Evolutionary conservation across 805 yeast species (phyloP), one percentile per base, ranked within the genome.

Genomic region (Starmera amethionina): DNA sequence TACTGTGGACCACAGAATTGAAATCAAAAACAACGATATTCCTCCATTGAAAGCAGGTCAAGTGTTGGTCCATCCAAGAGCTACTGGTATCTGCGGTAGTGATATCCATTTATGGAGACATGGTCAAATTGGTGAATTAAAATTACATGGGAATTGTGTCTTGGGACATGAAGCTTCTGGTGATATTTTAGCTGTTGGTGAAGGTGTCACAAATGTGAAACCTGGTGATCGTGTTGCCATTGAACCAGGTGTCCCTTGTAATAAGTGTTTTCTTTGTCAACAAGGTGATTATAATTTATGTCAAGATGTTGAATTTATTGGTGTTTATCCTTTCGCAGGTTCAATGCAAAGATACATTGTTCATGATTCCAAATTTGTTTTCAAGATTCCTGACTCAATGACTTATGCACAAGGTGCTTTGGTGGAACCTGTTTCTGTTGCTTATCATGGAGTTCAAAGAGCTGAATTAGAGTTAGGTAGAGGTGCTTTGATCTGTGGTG

Each of bases 81-180:
- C 78, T 39, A 78, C 84, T 8, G 88, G 88, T 25, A 80, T 81
- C 48, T 82, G 88, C 59, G 88, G 88, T 14, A 73, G 83, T 18
- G 89, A 82, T 57, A 67, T 79, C 44, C 87, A 81, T 55, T 79
- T 77, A 61, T 77, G 75, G 63, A 68, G 75, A 41, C 77, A 75
- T 44, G 88, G 87, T 36, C 70, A 66, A 42, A 79, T 79, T 44
- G 84, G 78, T 27, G 72, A 72, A 39, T 55, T 65, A 42, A 52
- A 50, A 10, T 55, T 68, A 27, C 40, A 53, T 5, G 63, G 60
- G 13, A 56, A 62, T 43, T 55, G 65, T 46, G 58, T 62, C 25
- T 49, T 66, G 37, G 75, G 75, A n/a, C 74, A 69, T 42, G 75
- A 70, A 54, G 52, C 65, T 25, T 52, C 66, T 30, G 74, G 74